Percentiles rank a stretch among this genome's conserved stretches.
Evolutionary conservation across 1,284 basidiomycete species (phyloP).

Genomic region (Papiliotrema nemorosa): DNA sequence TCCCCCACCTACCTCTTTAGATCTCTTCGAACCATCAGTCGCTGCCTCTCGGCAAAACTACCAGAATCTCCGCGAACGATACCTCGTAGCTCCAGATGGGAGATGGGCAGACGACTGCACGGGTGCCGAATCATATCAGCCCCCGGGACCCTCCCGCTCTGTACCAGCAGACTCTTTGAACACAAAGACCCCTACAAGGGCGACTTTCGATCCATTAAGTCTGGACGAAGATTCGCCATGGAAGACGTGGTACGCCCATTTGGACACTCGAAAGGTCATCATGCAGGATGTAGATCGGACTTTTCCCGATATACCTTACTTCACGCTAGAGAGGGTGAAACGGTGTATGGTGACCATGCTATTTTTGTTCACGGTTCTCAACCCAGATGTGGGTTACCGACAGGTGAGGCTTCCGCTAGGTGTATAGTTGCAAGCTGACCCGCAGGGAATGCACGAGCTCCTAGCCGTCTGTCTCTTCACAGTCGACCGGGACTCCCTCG

Average conservation of each 20-base stretch:
- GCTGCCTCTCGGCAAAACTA: slow-evolving; percentile 35
- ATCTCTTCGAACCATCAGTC: slow-evolving; percentile 34
- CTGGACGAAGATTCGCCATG: slow-evolving; percentile 85
- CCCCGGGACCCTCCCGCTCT: slow-evolving; percentile 1
- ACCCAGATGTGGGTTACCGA: slow-evolving; percentile 79
- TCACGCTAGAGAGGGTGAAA: slow-evolving; percentile 69
- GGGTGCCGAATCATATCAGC: slow-evolving; percentile 20
- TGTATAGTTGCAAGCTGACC: neutral
- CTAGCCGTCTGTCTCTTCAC: slow-evolving; percentile 78
- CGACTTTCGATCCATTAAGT: slow-evolving; percentile 64
- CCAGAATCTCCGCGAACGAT: slow-evolving; percentile 42
- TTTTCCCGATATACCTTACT: slow-evolving; percentile 89
- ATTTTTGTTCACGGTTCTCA: slow-evolving; percentile 71
- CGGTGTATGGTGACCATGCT: slow-evolving; percentile 77
- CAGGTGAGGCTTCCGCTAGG: slow-evolving; percentile 30
- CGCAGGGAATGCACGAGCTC: slow-evolving; percentile 92
- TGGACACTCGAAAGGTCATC: slow-evolving; percentile 81
- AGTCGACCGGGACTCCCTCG: slow-evolving; percentile 67
- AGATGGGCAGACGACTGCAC: slow-evolving; percentile 51
- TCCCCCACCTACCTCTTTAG: slow-evolving; percentile 41
- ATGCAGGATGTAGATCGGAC: slow-evolving; percentile 89
- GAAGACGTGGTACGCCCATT: slow-evolving; percentile 82
- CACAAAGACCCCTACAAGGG: neutral
- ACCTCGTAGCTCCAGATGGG: slow-evolving; percentile 52
- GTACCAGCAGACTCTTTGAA: slow-evolving; percentile 1